A percentile compares a stretch with the other conserved stretches of the same genome.
These are phyloP conservation scores for Aspergillus eucalypticola DNA, from an alignment of 2,329 filamentous ascomycete genomes.

Conservation along the genomic window DNA sequence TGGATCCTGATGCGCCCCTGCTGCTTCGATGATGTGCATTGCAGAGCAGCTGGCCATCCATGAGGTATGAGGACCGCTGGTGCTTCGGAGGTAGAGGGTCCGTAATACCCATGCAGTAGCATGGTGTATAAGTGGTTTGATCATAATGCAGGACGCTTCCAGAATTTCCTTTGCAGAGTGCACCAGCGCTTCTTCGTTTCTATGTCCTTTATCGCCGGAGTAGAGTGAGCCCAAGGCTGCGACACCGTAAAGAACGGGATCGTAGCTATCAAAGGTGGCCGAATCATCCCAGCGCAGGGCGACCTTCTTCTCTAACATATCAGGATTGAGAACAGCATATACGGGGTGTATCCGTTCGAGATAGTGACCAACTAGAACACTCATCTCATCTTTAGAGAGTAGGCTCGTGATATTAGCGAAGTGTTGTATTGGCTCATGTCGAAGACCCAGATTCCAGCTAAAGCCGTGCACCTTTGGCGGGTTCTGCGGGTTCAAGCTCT, in stretches of 20 bases:
- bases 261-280: neutral
- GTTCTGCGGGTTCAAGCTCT: constrained; percentile 54
- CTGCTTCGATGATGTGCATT: constrained; percentile 61
- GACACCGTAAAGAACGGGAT: neutral
- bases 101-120: constrained; percentile 53
- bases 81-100: constrained; percentile 54
- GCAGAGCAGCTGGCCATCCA: constrained; percentile 57
- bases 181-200: neutral
- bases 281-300: neutral
- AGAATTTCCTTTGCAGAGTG: neutral
- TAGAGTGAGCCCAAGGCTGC: neutral
- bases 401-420: neutral
- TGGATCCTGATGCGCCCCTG: constrained; percentile 27
- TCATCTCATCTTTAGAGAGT: constrained; percentile 44
- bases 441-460: neutral
- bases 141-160: constrained; percentile 14
- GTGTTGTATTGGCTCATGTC: neutral
- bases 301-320: constrained; percentile 21
- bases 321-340: constrained; percentile 51
- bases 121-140: constrained; percentile 24
- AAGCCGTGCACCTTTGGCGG: constrained; percentile 39
- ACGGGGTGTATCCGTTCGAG: constrained; percentile 54
- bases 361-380: constrained; percentile 46
- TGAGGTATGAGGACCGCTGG: constrained; percentile 53
- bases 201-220: neutral